Evolutionary conservation across 2,329 filamentous ascomycete genomes (phyloP).

Genomic region (Fusarium sp.): DNA sequence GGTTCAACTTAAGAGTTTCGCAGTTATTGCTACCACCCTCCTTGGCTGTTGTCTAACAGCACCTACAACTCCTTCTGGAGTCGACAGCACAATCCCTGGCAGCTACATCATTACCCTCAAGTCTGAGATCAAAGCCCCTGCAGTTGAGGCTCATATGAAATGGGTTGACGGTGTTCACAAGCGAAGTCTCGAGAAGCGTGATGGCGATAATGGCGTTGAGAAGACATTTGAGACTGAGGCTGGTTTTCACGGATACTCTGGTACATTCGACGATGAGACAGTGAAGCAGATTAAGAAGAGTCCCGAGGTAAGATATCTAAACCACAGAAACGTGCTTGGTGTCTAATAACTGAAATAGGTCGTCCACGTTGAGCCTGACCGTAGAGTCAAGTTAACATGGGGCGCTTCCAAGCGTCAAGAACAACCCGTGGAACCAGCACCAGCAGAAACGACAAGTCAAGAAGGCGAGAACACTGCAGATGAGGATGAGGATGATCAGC

Average conservation of each 20-base stretch:
- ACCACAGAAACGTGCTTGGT: too few relatives aligned
- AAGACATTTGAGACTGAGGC: slow-evolving; percentile 41
- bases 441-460: background rate
- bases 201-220: slow-evolving; percentile 47
- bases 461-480: background rate
- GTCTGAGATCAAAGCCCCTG: slow-evolving; percentile 52
- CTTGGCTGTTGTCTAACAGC: slow-evolving; percentile 33
- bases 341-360: slow-evolving; percentile 34
- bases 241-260: slow-evolving; percentile 53
- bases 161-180: slow-evolving; percentile 61
- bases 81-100: slow-evolving; percentile 43
- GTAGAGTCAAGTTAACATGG: slow-evolving; percentile 38
- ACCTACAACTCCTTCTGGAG: slow-evolving; percentile 18
- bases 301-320: slow-evolving; percentile 49
- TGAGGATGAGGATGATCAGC: background rate
- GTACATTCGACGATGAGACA: slow-evolving; percentile 52
- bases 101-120: slow-evolving; percentile 71
- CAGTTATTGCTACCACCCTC: slow-evolving; percentile 37
- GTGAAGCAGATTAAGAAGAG: slow-evolving; percentile 52
- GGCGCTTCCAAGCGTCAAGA: background rate
- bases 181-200: slow-evolving; percentile 60
- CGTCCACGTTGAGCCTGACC: slow-evolving; percentile 42
- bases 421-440: background rate
- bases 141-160: slow-evolving; percentile 57
- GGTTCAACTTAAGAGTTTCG: slow-evolving; percentile 41